These are phyloP conservation scores for Boletus albobrunnescens DNA, from an alignment of 1,284 basidiomycete species.

Conservation along the genomic window DNA sequence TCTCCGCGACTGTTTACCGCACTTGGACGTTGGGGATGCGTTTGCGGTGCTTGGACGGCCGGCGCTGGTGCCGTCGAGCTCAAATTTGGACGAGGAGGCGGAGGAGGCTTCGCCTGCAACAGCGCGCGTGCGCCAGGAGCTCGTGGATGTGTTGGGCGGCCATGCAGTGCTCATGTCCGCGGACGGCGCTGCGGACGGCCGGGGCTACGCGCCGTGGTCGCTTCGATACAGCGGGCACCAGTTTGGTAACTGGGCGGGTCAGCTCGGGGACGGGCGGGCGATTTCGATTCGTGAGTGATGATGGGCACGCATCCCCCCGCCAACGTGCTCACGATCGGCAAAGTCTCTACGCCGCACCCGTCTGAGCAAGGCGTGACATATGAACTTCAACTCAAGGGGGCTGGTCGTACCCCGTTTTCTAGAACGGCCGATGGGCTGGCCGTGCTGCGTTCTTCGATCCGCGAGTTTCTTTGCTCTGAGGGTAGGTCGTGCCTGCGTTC, in stretches of 20 bases:
- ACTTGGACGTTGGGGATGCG: constrained; percentile 84
- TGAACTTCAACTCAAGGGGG: constrained; percentile 93
- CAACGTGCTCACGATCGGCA: constrained; percentile 4
- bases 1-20: constrained; percentile 75
- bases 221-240: constrained; percentile 88
- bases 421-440: constrained; percentile 90
- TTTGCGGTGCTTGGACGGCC: constrained; percentile 60
- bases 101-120: constrained; percentile 31
- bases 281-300: constrained; percentile 70
- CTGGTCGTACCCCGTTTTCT: constrained; percentile 92
- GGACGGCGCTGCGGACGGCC: constrained; percentile 38
- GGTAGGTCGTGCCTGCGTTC: constrained; percentile 40
- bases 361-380: constrained; percentile 52
- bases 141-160: constrained; percentile 80
- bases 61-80: constrained; percentile 37
- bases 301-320: not conserved
- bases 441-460: constrained; percentile 85
- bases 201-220: constrained; percentile 81
- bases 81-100: constrained; percentile 22
- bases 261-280: constrained; percentile 93
- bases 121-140: constrained; percentile 55
- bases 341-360: constrained; percentile 76
- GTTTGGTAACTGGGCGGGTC: constrained; percentile 93
- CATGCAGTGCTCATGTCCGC: constrained; percentile 66
- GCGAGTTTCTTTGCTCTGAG: constrained; percentile 88